phyloP scores from a whole-genome alignment of 805 yeast genomes.

The Zygoascus biomembranicola region DNA sequence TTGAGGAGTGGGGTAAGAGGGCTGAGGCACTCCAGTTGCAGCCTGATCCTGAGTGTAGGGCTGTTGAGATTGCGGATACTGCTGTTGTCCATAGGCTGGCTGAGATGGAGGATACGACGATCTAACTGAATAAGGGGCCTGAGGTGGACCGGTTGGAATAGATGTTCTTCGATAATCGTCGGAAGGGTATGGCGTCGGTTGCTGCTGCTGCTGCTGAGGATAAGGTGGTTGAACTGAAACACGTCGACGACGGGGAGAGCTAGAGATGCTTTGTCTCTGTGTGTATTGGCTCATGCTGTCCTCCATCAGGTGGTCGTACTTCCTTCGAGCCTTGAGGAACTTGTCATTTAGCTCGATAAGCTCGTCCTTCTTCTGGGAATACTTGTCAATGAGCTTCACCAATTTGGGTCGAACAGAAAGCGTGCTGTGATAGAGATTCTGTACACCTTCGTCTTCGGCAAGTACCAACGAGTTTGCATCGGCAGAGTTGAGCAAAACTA shows the following conservation, averaged over 20 bases:
- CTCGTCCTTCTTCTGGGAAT: conserved; percentile 70
- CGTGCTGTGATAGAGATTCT: conserved; percentile 61
- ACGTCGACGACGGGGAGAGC: conserved; percentile 1
- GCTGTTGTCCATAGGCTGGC: neutral
- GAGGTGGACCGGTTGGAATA: too few species aligned
- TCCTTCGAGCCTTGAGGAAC: conserved; percentile 56
- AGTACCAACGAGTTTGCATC: conserved; percentile 30
- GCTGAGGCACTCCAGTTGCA: neutral
- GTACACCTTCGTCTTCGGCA: conserved; percentile 57
- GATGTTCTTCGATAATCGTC: too few species aligned
- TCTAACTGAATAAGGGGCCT: too few species aligned
- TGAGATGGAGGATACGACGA: neutral
- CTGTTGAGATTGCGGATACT: neutral
- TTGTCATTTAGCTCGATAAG: conserved; percentile 62
- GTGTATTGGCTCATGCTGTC: conserved; percentile 27
- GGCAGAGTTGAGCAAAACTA: conserved; percentile 43
- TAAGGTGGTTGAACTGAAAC: neutral
- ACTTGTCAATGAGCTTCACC: conserved; percentile 68
- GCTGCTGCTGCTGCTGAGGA: neutral
- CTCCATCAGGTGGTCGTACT: conserved; percentile 64
- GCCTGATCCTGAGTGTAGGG: neutral
- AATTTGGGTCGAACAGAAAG: conserved; percentile 67
- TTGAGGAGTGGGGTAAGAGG: neutral
- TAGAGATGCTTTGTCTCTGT: neutral
- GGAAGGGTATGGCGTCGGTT: too few species aligned